Evolutionary conservation across 306 rosid genomes (phyloP), one percentile per base, ranked within the genome.

Genomic region (Parietaria judaica): DNA sequence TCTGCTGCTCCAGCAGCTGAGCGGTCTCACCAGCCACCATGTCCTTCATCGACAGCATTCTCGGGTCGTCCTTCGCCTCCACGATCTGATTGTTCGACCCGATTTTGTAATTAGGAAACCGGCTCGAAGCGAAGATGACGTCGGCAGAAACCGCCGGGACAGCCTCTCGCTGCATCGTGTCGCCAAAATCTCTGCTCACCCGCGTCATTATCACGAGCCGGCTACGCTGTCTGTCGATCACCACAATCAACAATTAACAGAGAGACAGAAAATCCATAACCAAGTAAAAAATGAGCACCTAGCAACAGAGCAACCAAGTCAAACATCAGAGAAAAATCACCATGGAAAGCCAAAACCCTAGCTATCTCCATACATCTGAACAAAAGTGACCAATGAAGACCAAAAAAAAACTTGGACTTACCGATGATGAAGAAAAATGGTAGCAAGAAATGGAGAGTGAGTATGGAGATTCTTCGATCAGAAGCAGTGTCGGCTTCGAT

Each of bases 21-120:
- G 95, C 95, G 56, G 97, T 84, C 85, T 90, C 95, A 9, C 94
- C 90, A 0, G 94, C 95, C 60, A 90, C 88, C 61, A 83, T 90
- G 79, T 90, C 94, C 83, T 86, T 90, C 97, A 86, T 86, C 11
- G 97, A 77, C 54, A 77, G 60, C 52, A 82, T 78, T 76, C 69
- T 86, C 1, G 80, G 81, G 56, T 84, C 95, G 72, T 83, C 81
- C 78, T 83, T 84, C 6, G 78, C 66, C 78, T 83, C 95, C 74
- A 82, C 55, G 60, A 84, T 80, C 86, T 86, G 97, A 81, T 81
- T 81, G 75, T 86, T 84, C 58, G 82, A 71, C 53, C 97, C 95
- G 53, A 90, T 67, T 74, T 70, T 86, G 76, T 86, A 90, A 80
- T 76, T 84, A 2, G 97, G 95, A 86, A 90, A 90, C 58, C 86